A percentile compares a stretch with the other conserved stretches of the same genome.
These are phyloP conservation scores for Tanacetum coccineum DNA, from an alignment of 129 eudicot genomes.

Conservation along the genomic window DNA sequence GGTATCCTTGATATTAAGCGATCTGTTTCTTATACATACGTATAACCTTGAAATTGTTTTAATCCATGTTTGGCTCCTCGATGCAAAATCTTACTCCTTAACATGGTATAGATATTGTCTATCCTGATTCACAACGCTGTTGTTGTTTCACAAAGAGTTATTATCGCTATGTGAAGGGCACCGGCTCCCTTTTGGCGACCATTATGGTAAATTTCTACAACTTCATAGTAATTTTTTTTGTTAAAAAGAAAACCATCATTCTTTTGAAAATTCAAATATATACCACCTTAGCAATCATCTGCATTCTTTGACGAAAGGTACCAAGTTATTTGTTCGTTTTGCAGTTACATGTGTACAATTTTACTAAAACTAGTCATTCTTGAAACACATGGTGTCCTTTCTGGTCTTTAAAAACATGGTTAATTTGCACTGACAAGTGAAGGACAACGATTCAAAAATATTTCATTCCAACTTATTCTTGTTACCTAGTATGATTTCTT, in stretches of 20 bases:
- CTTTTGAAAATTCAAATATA: slow-evolving; percentile 2
- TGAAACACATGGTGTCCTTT: neutral
- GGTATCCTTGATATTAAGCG: slow-evolving; percentile 60
- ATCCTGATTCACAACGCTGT: slow-evolving; percentile 87
- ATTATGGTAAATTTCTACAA: slow-evolving; percentile 40
- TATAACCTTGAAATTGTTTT: neutral
- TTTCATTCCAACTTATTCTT: too few relatives aligned
- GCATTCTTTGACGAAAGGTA: neutral
- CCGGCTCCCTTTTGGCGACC: slow-evolving; percentile 91
- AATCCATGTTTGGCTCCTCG: neutral
- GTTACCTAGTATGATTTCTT: too few relatives aligned
- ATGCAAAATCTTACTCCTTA: slow-evolving; percentile 26
- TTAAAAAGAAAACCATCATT: slow-evolving; percentile 5
- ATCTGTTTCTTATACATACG: neutral
- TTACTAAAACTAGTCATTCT: neutral
- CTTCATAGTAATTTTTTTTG: slow-evolving; percentile 1
- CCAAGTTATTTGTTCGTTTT: neutral
- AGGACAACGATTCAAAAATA: too few relatives aligned
- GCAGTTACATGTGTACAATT: slow-evolving; percentile 8
- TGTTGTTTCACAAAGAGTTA: slow-evolving; percentile 99
- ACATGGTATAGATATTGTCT: slow-evolving; percentile 69
- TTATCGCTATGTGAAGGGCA: slow-evolving; percentile 90
- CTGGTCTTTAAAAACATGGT: neutral
- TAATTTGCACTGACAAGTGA: too few relatives aligned
- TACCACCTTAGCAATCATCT: neutral